Evolutionary conservation across 345 rosid genomes (phyloP).

Genomic region (Firmiana major): DNA sequence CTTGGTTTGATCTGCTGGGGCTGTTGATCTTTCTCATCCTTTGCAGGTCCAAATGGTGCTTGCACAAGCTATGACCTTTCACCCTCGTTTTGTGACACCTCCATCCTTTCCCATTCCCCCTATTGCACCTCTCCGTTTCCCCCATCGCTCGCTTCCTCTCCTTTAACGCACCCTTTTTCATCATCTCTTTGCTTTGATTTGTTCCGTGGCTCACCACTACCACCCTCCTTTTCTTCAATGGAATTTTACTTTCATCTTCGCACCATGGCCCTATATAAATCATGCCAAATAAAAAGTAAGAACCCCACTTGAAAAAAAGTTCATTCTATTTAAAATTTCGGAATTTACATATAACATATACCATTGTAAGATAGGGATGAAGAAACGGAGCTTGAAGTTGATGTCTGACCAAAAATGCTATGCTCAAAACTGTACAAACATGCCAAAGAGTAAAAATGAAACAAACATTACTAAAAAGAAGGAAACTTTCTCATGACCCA

Average conservation of each 20-base stretch:
- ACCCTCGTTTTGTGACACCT: not conserved
- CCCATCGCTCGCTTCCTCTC: too few species aligned
- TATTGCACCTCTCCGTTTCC: not conserved
- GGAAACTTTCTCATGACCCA: not conserved
- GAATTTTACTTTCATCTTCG: slow-evolving; percentile 13
- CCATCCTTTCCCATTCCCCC: slow-evolving; percentile 16
- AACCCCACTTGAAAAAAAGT: not conserved
- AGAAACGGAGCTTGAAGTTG: slow-evolving; percentile 3
- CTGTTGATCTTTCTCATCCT: not conserved
- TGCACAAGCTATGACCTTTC: not conserved
- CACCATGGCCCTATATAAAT: slow-evolving; percentile 10
- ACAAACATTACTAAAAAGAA: not conserved
- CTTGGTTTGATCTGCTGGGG: not conserved
- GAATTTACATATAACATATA: not conserved
- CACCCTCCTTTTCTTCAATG: slow-evolving; percentile 23
- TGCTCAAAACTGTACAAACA: not conserved
- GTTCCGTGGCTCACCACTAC: not conserved
- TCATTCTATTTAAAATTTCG: not conserved
- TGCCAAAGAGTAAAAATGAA: not conserved
- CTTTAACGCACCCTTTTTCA: too few species aligned
- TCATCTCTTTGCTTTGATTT: not conserved
- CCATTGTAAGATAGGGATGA: not conserved
- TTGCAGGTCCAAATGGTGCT: slow-evolving; percentile 10
- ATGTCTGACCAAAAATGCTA: not conserved
- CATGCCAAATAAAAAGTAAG: not conserved